phyloP scores from a whole-genome alignment of 1,284 basidiomycete genomes.

The Boletus semigastroideus region DNA sequence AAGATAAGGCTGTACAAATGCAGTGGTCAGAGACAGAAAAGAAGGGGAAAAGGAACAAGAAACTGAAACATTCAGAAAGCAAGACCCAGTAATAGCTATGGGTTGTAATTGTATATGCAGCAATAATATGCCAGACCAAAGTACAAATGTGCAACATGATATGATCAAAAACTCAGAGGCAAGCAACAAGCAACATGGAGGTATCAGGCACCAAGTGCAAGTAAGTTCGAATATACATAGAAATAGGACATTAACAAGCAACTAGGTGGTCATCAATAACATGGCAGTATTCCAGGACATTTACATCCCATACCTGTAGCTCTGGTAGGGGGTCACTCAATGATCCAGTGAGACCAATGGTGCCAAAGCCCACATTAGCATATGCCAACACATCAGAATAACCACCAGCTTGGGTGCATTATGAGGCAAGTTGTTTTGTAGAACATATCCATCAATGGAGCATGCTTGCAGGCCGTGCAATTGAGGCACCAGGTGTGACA shows the following conservation, averaged over 20 bases:
- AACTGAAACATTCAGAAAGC: slow-evolving; percentile 44
- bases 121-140: slow-evolving; percentile 67
- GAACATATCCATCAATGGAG: slow-evolving; percentile 74
- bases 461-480: slow-evolving; percentile 64
- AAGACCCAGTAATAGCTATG: slow-evolving; percentile 45
- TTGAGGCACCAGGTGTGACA: slow-evolving; percentile 43
- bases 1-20: slow-evolving; percentile 57
- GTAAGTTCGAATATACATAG: slow-evolving; percentile 39
- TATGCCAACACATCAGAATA: slow-evolving; percentile 56
- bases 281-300: slow-evolving; percentile 11
- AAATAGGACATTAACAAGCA: slow-evolving; percentile 36
- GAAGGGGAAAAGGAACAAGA: slow-evolving; percentile 38
- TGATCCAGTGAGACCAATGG: slow-evolving; percentile 50
- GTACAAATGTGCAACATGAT: slow-evolving; percentile 65
- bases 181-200: slow-evolving; percentile 36
- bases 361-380: slow-evolving; percentile 56
- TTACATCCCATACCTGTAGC: slow-evolving; percentile 79
- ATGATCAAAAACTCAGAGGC: slow-evolving; percentile 37
- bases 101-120: slow-evolving; percentile 38
- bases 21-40: slow-evolving; percentile 36
- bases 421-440: slow-evolving; percentile 68
- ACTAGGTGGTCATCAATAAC: slow-evolving; percentile 16
- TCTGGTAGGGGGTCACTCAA: slow-evolving; percentile 74
- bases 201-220: slow-evolving; percentile 33
- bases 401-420: slow-evolving; percentile 53